Base-by-base conservation (phyloP, 257 asterid species). In the Salvia hispanica region DNA sequence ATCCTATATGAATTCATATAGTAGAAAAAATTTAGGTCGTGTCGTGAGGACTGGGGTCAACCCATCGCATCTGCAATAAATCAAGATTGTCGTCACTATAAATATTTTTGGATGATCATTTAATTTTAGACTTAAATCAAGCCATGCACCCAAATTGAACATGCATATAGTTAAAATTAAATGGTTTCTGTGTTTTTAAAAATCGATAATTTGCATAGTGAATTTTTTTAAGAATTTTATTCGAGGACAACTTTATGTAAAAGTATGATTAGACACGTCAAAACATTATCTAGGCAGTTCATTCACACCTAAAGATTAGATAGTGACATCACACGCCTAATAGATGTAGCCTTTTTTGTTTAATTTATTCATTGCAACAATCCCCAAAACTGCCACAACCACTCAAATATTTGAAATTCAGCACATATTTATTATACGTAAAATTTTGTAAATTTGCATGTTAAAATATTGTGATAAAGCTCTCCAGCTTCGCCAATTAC, bases 271-370 rank as follows among this genome's bases (percentile, higher is more conserved):
- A 51, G 47, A 66, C 31, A 53, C 4, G 13, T 21, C 39, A 66
- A 53, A 66, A 54, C 51, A 25, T 40, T 42, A 13, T 44, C 56
- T 43, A 69, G 37, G 42, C 44, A 14, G 58, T 59, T 60, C 9
- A 47, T 61, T 58, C 61, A 59, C 16, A 9, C 53, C 50, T 34
- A 48, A 37, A 59, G 31, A 25, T 12, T 37, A 21, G 56, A 42
- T 47, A 51, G 75, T 71, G 63, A 51, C 63, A 28, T 51, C 58
- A 52, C 58, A 52, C 58, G 64, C 64, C 50, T 42, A 62, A 57
- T 5, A 25, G 43, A 42, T 25, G 34, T 52, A 51, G 18, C 34
- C 44, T 18, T 69, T 68, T 40, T 37, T 59, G 0, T 51, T 39
- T 60, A 48, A 3, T 50, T 50, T 47, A 59, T 48, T 40, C 44